phyloP scores from a whole-genome alignment of 208 protist species.

The Leishmania amazonensis region DNA sequence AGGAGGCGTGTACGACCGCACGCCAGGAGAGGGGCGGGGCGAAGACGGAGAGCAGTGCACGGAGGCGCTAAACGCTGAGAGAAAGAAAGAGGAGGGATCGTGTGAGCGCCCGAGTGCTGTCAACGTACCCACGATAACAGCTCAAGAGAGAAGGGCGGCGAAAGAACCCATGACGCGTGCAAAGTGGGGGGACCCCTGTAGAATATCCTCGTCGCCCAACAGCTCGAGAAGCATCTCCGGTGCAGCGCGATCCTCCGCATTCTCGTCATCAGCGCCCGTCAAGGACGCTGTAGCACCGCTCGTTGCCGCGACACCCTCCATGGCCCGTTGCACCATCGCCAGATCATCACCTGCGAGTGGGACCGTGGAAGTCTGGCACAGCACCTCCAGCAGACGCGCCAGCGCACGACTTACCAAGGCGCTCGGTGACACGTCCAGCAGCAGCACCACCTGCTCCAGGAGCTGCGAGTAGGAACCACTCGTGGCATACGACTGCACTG shows the following conservation, averaged over 20 bases:
- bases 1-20: neutral
- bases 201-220: conserved; percentile 54
- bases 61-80: neutral
- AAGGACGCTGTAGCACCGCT: neutral
- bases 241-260: conserved; percentile 26
- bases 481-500: neutral
- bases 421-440: conserved; percentile 73
- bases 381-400: conserved; percentile 23
- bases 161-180: conserved; percentile 43
- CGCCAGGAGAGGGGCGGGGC: neutral
- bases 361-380: neutral
- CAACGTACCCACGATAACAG: no score
- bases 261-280: conserved; percentile 18
- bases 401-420: conserved; percentile 31
- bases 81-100: neutral
- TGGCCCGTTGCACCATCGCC: conserved; percentile 47
- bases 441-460: conserved; percentile 59
- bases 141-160: neutral
- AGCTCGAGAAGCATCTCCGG: conserved; percentile 72
- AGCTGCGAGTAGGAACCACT: conserved; percentile 15
- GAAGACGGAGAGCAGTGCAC: neutral
- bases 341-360: conserved; percentile 31
- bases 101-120: neutral
- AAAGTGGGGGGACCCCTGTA: conserved; percentile 40
- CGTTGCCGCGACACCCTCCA: conserved; percentile 8